Percentiles rank a stretch among this genome's conserved stretches.
Evolutionary conservation across 225 moss, liverwort and hornwort species (phyloP).

Genomic region (Polytrichum formosum): DNA sequence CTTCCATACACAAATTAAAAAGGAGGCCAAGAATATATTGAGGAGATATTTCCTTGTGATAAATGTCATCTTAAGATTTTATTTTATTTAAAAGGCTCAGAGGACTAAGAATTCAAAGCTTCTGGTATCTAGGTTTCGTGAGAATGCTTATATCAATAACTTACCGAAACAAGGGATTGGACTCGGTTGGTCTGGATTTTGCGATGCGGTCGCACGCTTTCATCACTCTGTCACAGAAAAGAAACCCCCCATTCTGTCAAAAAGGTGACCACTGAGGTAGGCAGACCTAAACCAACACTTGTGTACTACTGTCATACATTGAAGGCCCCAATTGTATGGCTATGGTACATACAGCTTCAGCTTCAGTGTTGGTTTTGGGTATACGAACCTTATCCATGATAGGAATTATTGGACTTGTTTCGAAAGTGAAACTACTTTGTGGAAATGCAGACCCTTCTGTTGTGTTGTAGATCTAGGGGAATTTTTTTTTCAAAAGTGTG

Average conservation of each 20-base stretch:
- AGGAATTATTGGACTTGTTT: too few species aligned
- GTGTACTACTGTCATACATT: too few species aligned
- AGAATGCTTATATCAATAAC: constrained; percentile 4
- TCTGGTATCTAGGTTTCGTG: not conserved
- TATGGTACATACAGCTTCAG: too few species aligned
- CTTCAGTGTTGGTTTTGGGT: too few species aligned
- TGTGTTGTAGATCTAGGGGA: too few species aligned
- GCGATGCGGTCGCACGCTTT: constrained; percentile 82
- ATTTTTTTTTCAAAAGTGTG: too few species aligned
- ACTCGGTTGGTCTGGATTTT: constrained; percentile 84
- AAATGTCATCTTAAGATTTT: not conserved
- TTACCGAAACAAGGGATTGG: constrained; percentile 75
- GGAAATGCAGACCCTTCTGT: too few species aligned
- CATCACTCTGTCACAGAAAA: constrained; percentile 60
- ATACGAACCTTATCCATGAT: too few species aligned
- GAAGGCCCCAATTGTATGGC: too few species aligned
- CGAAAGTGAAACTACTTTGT: too few species aligned
- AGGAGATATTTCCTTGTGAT: too few species aligned
- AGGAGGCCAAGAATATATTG: not conserved
- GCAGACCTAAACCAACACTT: not conserved
- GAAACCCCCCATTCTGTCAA: constrained; percentile 3
- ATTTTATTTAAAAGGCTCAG: not conserved
- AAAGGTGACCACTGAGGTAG: too few species aligned
- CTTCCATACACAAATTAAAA: not conserved
- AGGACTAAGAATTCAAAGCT: not conserved